These are phyloP conservation scores for Dendrobium chrysotoxum DNA, from an alignment of 106 monocot genomes.

Conservation along the genomic window DNA sequence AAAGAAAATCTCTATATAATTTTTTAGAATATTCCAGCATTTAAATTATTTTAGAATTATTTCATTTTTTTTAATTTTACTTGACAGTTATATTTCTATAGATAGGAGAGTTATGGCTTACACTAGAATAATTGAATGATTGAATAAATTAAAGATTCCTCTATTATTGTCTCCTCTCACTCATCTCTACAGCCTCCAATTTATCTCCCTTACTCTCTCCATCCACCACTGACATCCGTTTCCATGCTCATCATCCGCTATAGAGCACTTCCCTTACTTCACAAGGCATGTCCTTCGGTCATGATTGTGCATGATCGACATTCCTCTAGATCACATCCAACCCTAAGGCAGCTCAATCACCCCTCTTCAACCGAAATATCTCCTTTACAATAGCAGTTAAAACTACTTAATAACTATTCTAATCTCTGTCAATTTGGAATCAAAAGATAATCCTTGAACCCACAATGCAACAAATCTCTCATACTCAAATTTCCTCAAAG, in stretches of 20 bases:
- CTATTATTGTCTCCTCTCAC: not conserved
- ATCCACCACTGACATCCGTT: not conserved
- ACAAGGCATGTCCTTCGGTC: not conserved
- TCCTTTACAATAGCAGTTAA: no score
- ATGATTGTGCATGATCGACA: not conserved
- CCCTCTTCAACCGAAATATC: no score
- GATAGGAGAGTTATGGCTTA: not conserved
- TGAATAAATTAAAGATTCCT: not conserved
- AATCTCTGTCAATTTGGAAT: not conserved
- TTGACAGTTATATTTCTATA: not conserved
- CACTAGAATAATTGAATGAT: not conserved
- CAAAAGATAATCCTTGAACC: not conserved
- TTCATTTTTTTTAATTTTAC: not conserved
- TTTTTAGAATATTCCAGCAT: not conserved
- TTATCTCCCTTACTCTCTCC: not conserved
- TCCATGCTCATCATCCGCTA: not conserved
- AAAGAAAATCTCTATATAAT: not conserved
- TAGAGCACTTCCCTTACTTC: not conserved
- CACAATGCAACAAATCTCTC: not conserved
- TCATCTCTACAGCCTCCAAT: not conserved
- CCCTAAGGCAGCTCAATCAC: no score
- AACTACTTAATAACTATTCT: no score
- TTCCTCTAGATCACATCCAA: not conserved
- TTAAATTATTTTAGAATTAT: not conserved
- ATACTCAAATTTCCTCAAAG: not conserved